phyloP scores from a whole-genome alignment of 169 alveolate species.

The Plasmodium relictum region DNA sequence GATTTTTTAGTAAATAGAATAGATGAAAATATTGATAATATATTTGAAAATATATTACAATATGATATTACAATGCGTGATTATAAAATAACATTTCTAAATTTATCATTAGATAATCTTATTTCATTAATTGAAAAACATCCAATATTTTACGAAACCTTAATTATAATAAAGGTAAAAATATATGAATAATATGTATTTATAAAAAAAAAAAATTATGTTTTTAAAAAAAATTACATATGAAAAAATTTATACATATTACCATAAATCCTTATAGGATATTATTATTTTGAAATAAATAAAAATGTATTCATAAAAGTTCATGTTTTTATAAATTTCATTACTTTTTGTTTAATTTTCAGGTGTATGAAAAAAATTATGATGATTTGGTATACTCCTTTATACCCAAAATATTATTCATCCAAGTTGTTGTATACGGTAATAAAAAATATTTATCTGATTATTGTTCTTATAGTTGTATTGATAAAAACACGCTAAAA shows the following conservation, averaged over 20 bases:
- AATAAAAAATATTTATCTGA: slow-evolving; percentile 53
- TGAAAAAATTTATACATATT: neutral
- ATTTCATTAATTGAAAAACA: slow-evolving; percentile 44
- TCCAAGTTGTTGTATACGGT: slow-evolving; percentile 59
- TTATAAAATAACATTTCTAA: slow-evolving; percentile 46
- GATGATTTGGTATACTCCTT: slow-evolving; percentile 63
- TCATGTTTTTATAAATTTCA: neutral
- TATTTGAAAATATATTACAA: slow-evolving; percentile 41
- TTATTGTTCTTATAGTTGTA: slow-evolving; percentile 65
- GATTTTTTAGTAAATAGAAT: slow-evolving; percentile 7
- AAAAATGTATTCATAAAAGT: neutral
- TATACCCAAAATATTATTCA: slow-evolving; percentile 59
- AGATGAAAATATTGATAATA: slow-evolving; percentile 27
- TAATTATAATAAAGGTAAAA: slow-evolving; percentile 59
- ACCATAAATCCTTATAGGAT: neutral
- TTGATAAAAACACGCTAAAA: slow-evolving; percentile 44
- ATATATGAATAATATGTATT: neutral
- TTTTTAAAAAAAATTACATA: neutral
- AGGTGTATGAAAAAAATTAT: slow-evolving; percentile 67
- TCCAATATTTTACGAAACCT: slow-evolving; percentile 61
- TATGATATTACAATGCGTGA: slow-evolving; percentile 15
- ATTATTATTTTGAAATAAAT: neutral
- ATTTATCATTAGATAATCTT: slow-evolving; percentile 29
- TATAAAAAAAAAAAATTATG: neutral
- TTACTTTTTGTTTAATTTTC: slow-evolving; percentile 5